These are phyloP conservation scores for Scleromitrula shiraiana DNA, from an alignment of 2,329 filamentous ascomycete genomes.

Conservation along the genomic window DNA sequence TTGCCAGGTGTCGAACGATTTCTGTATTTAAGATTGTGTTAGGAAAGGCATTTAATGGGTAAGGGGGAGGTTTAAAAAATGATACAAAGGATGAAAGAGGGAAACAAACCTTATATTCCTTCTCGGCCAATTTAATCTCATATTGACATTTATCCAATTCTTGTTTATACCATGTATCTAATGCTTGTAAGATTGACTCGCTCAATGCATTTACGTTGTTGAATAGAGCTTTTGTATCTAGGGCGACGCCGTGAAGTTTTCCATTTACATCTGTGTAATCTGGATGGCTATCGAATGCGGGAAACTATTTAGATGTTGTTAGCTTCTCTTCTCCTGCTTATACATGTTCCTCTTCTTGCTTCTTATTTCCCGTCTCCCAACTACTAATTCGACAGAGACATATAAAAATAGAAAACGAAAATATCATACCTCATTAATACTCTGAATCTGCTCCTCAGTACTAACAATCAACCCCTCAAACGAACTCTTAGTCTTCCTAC, in stretches of 20 bases:
- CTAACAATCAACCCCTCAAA: conserved; percentile 9
- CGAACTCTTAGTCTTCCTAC: conserved; percentile 8
- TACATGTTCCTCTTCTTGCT: neutral
- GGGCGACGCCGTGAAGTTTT: conserved; percentile 5
- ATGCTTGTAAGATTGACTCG: conserved; percentile 5
- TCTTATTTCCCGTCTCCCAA: neutral
- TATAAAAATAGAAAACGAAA: neutral
- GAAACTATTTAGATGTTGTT: neutral
- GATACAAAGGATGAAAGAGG: too few species aligned
- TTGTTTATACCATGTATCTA: conserved; percentile 9
- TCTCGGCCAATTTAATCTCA: conserved; percentile 8
- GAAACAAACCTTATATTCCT: conserved; percentile 7
- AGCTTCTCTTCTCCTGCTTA: neutral
- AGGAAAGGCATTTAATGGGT: neutral
- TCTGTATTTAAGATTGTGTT: neutral
- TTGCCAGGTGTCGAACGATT: conserved; percentile 9
- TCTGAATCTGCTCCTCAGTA: conserved; percentile 12
- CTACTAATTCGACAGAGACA: neutral
- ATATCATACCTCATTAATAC: conserved; percentile 7
- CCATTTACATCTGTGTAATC: conserved; percentile 10
- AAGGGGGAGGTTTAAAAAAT: neutral
- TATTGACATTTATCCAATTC: conserved; percentile 5
- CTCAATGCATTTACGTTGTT: conserved; percentile 8
- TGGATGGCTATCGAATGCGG: conserved; percentile 10
- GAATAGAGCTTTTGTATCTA: conserved; percentile 8